Evolutionary conservation across 495 filamentous ascomycete genomes (phyloP).

Genomic region (Pyronema omphalodes): DNA sequence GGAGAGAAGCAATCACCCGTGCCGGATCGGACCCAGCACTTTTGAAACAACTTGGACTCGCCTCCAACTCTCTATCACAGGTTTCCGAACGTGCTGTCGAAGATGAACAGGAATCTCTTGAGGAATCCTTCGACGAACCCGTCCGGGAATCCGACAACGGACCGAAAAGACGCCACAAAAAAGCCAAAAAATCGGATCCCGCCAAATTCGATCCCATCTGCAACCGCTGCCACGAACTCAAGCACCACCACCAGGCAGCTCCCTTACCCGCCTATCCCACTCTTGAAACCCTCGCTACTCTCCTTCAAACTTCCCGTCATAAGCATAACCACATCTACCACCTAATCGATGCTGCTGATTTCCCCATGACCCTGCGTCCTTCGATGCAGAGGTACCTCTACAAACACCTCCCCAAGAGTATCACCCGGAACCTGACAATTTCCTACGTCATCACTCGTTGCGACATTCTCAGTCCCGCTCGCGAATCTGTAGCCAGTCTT

Average conservation of each 20-base stretch:
- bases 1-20: constrained; percentile 22
- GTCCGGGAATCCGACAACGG: constrained; percentile 8
- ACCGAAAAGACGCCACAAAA: constrained; percentile 9
- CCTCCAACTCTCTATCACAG: constrained; percentile 4
- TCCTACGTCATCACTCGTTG: constrained; percentile 80
- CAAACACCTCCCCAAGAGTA: constrained; percentile 6
- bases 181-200: constrained; percentile 7
- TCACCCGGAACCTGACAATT: constrained; percentile 38
- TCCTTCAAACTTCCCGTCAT: constrained; percentile 69
- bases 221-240: constrained; percentile 66
- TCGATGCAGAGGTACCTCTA: constrained; percentile 33
- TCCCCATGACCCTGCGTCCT: constrained; percentile 75
- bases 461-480: constrained; percentile 64
- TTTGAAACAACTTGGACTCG: constrained; percentile 29
- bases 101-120: no score
- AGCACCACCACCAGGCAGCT: constrained; percentile 46
- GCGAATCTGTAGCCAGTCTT: constrained; percentile 59
- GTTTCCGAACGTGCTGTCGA: no score
- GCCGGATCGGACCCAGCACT: constrained; percentile 26
- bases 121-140: neutral
- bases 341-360: constrained; percentile 93
- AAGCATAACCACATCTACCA: constrained; percentile 88
- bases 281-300: constrained; percentile 55
- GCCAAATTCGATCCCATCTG: constrained; percentile 38
- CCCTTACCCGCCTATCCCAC: constrained; percentile 34